These are phyloP conservation scores for Paramecium octaurelia DNA, from an alignment of 73 alveolate species.

Conservation along the genomic window DNA sequence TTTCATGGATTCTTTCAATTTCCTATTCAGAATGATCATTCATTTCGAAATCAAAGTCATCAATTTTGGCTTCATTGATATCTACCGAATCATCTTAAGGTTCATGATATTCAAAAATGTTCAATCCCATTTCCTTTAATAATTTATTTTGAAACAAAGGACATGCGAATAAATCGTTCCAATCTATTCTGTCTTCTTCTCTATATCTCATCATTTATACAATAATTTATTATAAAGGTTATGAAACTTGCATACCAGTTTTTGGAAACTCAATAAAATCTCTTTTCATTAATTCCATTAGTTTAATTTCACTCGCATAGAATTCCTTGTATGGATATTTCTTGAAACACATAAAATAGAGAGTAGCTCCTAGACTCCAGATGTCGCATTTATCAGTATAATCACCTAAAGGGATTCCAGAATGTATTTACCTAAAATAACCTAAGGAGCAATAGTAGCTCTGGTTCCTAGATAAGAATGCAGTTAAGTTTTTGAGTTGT, in stretches of 20 bases:
- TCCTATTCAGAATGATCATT: slow-evolving; percentile 18
- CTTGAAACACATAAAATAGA: slow-evolving; percentile 82
- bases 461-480: slow-evolving; percentile 82
- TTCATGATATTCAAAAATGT: slow-evolving; percentile 33
- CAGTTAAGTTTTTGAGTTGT: slow-evolving; percentile 28
- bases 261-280: slow-evolving; percentile 51
- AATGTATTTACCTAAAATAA: slow-evolving; percentile 65
- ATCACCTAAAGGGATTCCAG: slow-evolving; percentile 47
- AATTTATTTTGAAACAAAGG: neutral
- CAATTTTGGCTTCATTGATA: neutral
- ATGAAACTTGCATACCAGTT: slow-evolving; percentile 19
- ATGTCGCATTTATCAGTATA: slow-evolving; percentile 72
- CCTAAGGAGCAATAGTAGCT: slow-evolving; percentile 87
- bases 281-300: slow-evolving; percentile 16
- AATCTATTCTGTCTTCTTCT: slow-evolving; percentile 54
- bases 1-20: neutral
- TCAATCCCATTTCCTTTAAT: slow-evolving; percentile 9
- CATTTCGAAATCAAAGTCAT: slow-evolving; percentile 38
- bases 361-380: slow-evolving; percentile 86
- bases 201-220: slow-evolving; percentile 29
- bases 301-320: slow-evolving; percentile 38
- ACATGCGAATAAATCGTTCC: slow-evolving; percentile 47
- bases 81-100: neutral
- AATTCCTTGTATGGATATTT: slow-evolving; percentile 75
- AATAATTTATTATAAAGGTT: neutral